Base-by-base conservation (phyloP, 805 yeast genomes). In the Saccharomycopsis microspora region DNA sequence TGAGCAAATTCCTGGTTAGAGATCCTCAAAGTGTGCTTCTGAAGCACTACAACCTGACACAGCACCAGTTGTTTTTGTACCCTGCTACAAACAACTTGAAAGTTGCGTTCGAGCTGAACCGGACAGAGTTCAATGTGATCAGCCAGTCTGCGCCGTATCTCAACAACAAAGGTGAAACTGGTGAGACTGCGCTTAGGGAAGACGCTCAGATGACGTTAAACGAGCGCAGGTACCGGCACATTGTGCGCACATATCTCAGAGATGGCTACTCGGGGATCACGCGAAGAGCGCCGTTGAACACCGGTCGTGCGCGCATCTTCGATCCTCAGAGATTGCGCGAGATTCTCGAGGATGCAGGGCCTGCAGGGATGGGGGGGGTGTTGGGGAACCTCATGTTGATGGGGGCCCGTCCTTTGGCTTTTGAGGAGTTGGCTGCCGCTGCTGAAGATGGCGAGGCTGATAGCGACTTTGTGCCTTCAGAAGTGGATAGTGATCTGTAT, bases 91-190 rank as follows among this genome's bases (percentile, higher is more conserved):
- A 50, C 59, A 68, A 51, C 46, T 58, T 39, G 35, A 19, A n/a
- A 9, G 41, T 11, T 39, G 8, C 19, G 2, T 19, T 19, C 19
- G 19, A 19, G 19, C 19, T 56, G 36, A 58, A 63, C 5, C 54
- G 61, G 45, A 60, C 11, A 33, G 44, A 31, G 29, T 32, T 41
- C 31, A 40, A n/a, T 33, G 10, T 35, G 8, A 8, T 41, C 28
- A 64, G 66, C 5, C 68, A 75, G 53, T 74, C 74, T 47, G 83
- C 85, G 0, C 93, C 90, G 9, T 85, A 82, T 58, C 64, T 85
- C 58, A 82, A 85, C 47, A 67, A 69, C 4, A 88, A 83, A 61
- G 94, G 94, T 28, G 93, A 85, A 60, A 73, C 81, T 3, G 83
- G 83, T 33, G 66, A 68, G 6, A 72, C 73, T 19, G 69, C 78